Percentiles rank a stretch among this genome's conserved stretches.
Evolutionary conservation across 2,329 filamentous ascomycete genomes (phyloP).

Genomic region (Phoma sp.): DNA sequence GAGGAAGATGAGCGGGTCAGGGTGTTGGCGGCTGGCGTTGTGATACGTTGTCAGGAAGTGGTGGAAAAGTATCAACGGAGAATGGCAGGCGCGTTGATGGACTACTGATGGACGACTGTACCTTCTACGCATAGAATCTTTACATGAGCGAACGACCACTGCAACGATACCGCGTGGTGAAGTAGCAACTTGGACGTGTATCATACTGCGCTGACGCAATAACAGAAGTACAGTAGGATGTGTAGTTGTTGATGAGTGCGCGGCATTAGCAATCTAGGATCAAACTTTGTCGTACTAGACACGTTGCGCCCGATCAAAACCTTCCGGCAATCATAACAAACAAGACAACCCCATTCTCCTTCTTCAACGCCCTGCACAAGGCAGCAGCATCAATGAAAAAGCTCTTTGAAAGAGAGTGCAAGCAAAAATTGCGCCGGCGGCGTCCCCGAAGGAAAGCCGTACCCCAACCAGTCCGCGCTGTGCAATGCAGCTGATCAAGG

Average conservation of each 20-base stretch:
- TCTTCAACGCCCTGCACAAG: constrained; percentile 45
- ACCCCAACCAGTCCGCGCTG: constrained; percentile 42
- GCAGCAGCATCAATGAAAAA: constrained; percentile 49
- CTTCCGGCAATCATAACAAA: too few species aligned
- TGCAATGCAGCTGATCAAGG: constrained; percentile 45
- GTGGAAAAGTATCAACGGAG: constrained; percentile 80
- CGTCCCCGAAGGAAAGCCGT: constrained; percentile 45
- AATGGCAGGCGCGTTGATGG: constrained; percentile 72
- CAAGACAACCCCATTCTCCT: constrained; percentile 24
- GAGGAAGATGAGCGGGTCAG: constrained; percentile 80
- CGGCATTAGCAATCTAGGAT: too few species aligned
- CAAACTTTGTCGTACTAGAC: too few species aligned
- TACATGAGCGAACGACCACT: neutral
- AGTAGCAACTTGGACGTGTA: too few species aligned
- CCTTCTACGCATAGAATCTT: neutral
- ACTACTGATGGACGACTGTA: constrained; percentile 27
- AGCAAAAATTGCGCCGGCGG: constrained; percentile 43
- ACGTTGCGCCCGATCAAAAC: too few species aligned
- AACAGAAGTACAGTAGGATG: too few species aligned
- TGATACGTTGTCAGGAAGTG: constrained; percentile 80
- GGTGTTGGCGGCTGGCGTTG: constrained; percentile 75
- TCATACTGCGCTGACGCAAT: too few species aligned
- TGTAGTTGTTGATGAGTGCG: too few species aligned
- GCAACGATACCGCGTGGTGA: neutral
- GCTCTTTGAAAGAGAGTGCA: constrained; percentile 17